Percentiles rank a stretch among this genome's conserved stretches.
Evolutionary conservation across 495 filamentous ascomycete genomes (phyloP).

Genomic region (Clohesyomyces aquaticus): DNA sequence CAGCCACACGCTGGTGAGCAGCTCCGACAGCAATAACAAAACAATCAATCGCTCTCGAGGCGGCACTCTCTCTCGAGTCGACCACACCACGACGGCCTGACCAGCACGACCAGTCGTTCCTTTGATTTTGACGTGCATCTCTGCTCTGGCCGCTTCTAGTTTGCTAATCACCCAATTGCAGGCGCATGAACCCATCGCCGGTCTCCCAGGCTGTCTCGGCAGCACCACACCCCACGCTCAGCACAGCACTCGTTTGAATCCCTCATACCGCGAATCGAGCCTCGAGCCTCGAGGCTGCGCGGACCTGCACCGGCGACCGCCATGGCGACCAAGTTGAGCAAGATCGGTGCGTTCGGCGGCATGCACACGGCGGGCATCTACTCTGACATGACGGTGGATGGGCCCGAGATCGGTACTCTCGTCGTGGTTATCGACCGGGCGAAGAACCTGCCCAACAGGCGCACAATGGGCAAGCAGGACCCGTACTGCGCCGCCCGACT

Average conservation of each 20-base stretch:
- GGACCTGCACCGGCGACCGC: neutral
- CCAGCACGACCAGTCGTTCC: constrained; percentile 10
- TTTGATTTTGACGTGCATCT: constrained; percentile 4
- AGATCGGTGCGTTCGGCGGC: constrained; percentile 27
- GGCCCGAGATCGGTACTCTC: constrained; percentile 89
- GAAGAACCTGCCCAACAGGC: constrained; percentile 94
- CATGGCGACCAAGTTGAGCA: constrained; percentile 43
- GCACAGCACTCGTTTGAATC: neutral
- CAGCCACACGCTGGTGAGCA: constrained; percentile 22
- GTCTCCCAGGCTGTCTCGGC: constrained; percentile 20
- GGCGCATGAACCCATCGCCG: constrained; percentile 12
- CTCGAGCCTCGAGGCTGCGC: neutral
- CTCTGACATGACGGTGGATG: constrained; percentile 93
- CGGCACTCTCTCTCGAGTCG: neutral
- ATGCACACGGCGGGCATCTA: constrained; percentile 90
- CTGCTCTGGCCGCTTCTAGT: neutral
- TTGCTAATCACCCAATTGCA: constrained; percentile 7
- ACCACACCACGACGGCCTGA: constrained; percentile 15
- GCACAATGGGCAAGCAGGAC: constrained; percentile 97
- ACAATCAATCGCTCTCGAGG: neutral
- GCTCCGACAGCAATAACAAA: constrained; percentile 3
- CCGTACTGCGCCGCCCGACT: constrained; percentile 93
- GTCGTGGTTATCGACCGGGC: constrained; percentile 80
- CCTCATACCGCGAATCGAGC: neutral
- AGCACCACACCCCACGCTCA: constrained; percentile 10